Evolutionary conservation across 257 asterid genomes (phyloP), one percentile per base, ranked within the genome.

Genomic region (Nicotiana tomentosiformis): DNA sequence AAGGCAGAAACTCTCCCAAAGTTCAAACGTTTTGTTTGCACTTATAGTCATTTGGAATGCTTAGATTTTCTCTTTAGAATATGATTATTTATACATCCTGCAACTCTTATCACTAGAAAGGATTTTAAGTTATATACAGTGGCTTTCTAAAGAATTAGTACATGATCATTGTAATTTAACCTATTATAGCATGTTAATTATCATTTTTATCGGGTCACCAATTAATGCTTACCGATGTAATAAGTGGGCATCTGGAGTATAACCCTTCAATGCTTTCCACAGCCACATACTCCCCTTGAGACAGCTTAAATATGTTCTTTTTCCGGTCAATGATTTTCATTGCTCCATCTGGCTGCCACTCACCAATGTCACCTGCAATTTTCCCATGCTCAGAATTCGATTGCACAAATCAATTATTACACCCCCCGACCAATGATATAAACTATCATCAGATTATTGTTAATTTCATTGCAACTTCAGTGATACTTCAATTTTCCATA

Each of bases 201-300:
- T 9, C 49, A 39, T 43, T 43, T 43, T 43, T 43, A 8, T 43
- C 0, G 2, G 49, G 49, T 43, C 10, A 43, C 49, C 49, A 43
- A 43, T 43, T 43, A 43, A 43, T 8, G 10, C 97, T 85, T 69
- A 92, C 95, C 12, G 96, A 89, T 77, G 98, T 83, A 78, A 93
- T 89, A n/a, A 93, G 91, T 67, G 98, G 95, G 77, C 96, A 94
- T 81, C 93, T 83, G 4, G 95, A 89, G 80, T 91, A 96, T n/a
- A 90, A 86, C 87, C 87, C 92, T 86, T 96, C 99, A 10, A 94
- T 70, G 77, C 91, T 89, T 85, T 96, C 98, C 18, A 96, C 97
- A 12, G 98, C 96, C 69, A 96, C 95, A 83, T 96, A 96, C 84
- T 96, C 99, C 9, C 99, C 99, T 90, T 94, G 98, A 35, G 99